Evolutionary conservation across 78 protist species (phyloP).

Genomic region (Chrysochromulina parva): DNA sequence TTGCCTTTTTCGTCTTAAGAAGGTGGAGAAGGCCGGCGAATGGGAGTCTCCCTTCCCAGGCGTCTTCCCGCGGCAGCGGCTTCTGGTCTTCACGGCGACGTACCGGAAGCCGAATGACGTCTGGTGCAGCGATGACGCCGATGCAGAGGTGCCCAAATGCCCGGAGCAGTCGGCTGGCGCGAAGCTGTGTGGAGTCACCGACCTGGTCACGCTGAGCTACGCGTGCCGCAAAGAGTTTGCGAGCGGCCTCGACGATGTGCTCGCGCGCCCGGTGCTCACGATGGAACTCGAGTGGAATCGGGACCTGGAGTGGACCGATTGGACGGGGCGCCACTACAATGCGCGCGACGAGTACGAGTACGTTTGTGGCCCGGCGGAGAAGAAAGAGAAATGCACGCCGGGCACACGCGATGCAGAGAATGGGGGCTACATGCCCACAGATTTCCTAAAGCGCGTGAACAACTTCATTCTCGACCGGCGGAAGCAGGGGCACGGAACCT

Average conservation of each 20-base stretch:
- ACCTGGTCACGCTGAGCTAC: not conserved
- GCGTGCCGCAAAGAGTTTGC: not conserved
- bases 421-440: not conserved
- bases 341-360: not conserved
- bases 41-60: too few relatives aligned
- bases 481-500: not conserved
- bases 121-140: not conserved
- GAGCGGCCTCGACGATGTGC: not conserved
- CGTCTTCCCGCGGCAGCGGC: not conserved
- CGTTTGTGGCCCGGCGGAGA: not conserved
- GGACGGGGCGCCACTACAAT: not conserved
- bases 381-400: not conserved
- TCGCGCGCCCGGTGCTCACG: conserved; percentile 2
- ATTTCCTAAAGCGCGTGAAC: not conserved
- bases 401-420: not conserved
- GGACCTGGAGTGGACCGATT: not conserved
- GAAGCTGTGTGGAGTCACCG: not conserved
- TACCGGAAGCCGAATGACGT: not conserved
- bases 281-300: not conserved
- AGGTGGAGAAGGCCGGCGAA: too few relatives aligned
- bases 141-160: too few relatives aligned
- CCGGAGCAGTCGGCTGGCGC: too few relatives aligned
- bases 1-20: too few relatives aligned
- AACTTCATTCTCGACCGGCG: not conserved
- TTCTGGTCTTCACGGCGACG: conserved; percentile 20